Conservation (phyloP, 305 asterid species). For the Fraxinus ornus region DNA sequence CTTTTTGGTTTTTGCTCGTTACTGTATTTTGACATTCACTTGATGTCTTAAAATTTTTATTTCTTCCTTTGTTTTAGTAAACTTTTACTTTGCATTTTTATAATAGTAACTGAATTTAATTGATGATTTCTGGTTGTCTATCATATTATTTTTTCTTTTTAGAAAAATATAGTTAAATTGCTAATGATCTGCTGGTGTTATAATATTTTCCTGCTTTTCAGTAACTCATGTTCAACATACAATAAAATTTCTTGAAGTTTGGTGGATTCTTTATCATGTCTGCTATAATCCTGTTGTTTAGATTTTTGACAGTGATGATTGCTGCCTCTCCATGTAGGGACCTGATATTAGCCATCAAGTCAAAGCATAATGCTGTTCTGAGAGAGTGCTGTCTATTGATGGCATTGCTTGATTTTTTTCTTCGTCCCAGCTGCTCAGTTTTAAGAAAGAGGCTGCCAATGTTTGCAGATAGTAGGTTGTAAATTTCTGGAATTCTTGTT, state of each 20-base stretch:
- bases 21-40: background rate
- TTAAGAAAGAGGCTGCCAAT: slow-evolving; percentile 22
- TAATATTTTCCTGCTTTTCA: background rate
- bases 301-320: background rate
- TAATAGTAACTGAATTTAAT: background rate
- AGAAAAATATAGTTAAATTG: background rate
- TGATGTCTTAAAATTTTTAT: background rate
- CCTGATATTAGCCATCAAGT: slow-evolving; percentile 24
- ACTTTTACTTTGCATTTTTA: background rate
- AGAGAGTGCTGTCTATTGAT: background rate
- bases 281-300: background rate
- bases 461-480: slow-evolving; percentile 36
- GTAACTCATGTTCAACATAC: background rate
- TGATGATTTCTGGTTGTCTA: background rate
- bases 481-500: slow-evolving; percentile 36
- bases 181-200: background rate
- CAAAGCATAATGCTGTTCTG: slow-evolving; percentile 15
- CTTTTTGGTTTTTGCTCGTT: background rate
- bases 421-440: slow-evolving; percentile 18
- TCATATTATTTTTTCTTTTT: background rate
- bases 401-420: background rate
- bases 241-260: background rate
- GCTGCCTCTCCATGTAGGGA: slow-evolving; percentile 6
- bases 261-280: background rate
- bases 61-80: background rate